Evolutionary conservation across 352 stramenopile genomes (phyloP).

Genomic region (Phytophthora parvispora): DNA sequence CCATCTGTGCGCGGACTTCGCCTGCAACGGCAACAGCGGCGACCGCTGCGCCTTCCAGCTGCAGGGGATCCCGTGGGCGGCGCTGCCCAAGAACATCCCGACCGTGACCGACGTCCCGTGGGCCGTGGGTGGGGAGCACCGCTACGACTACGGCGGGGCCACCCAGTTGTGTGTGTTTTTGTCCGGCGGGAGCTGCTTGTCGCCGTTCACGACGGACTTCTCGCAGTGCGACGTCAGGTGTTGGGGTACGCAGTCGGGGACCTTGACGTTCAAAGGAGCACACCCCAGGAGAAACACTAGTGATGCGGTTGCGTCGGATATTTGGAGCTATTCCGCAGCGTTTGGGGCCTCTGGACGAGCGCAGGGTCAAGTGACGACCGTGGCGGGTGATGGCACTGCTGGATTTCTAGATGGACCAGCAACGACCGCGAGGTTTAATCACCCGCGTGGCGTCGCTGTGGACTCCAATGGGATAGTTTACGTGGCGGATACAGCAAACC

Average conservation of each 20-base stretch:
- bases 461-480: conserved; percentile 95
- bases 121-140: conserved; percentile 89
- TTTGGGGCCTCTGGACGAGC: conserved; percentile 59
- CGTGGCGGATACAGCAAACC: conserved; percentile 96
- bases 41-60: conserved; percentile 92
- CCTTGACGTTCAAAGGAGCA: conserved; percentile 22
- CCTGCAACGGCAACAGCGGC: conserved; percentile 56
- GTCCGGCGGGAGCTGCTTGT: conserved; percentile 85
- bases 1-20: conserved; percentile 93
- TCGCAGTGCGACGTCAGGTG: conserved; percentile 91
- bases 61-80: conserved; percentile 88
- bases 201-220: conserved; percentile 88
- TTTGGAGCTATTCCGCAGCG: conserved; percentile 63
- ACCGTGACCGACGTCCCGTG: conserved; percentile 95
- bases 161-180: conserved; percentile 94
- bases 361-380: conserved; percentile 92
- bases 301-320: conserved; percentile 65
- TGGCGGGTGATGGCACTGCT: conserved; percentile 84
- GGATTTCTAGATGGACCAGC: conserved; percentile 86
- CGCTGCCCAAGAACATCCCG: conserved; percentile 91
- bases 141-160: conserved; percentile 93
- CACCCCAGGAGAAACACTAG: conserved; percentile 52
- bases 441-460: conserved; percentile 92
- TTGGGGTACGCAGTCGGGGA: conserved; percentile 86
- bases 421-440: conserved; percentile 85